Evolutionary conservation across 805 yeast genomes (phyloP), one percentile per base, ranked within the genome.

Genomic region (Wickerhamomyces ciferrii): DNA sequence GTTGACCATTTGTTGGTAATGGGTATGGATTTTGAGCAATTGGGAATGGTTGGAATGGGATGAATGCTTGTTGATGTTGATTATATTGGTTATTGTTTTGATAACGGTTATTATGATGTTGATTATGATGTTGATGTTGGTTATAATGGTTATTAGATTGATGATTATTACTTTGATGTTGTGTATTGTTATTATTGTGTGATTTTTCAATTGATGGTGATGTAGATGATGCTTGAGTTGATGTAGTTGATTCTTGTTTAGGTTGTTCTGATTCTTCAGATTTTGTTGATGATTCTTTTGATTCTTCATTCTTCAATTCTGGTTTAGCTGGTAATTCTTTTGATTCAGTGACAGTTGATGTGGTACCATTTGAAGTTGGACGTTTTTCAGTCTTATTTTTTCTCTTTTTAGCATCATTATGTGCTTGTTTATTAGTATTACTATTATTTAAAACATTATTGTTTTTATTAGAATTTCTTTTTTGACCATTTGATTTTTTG

Each of bases 371-470:
- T n/a, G 18, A 31, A 23, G 43, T 18, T 13, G 36, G 36, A 37
- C 45, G 41, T 20, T 51, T 52, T 21, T 53, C 53, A 40, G 57
- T 43, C 27, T 54, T 56, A 43, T 51, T 57, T 49, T 54, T 59
- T 50, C 51, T 57, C 57, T 58, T 56, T 48, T 58, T 58, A 19
- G 52, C 46, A 27, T 52, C 54, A 38, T 49, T 44, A 18, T 48
- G 48, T 47, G 46, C 47, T 48, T 46, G 47, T 45, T 50, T 45
- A 23, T 34, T 42, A 14, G 42, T 17, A 36, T 43, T 11, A 32
- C 41, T 17, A 31, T 43, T 7, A 27, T 39, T 47, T 18, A 39
- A 18, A 25, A 31, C 48, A 36, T 41, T 39, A 40, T 36, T 48
- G 42, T 41, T 46, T 42, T 49, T 50, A 43, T 52, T 53, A 21